phyloP scores from a whole-genome alignment of 2,329 filamentous ascomycete species.

The Pseudogymnoascus sp. region DNA sequence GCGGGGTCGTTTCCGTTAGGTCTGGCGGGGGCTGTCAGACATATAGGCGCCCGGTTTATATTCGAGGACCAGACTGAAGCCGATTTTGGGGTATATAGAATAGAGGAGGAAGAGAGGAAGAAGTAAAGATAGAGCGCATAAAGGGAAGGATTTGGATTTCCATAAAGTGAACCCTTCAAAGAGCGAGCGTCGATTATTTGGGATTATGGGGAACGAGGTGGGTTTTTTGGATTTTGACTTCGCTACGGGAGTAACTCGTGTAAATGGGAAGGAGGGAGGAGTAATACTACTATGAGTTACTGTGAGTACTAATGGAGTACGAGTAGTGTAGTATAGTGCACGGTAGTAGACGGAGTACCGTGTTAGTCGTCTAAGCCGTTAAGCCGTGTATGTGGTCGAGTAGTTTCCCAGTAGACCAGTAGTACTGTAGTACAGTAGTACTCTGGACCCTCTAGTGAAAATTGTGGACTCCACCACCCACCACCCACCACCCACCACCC shows the following conservation, averaged over 20 bases:
- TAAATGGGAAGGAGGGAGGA: background rate
- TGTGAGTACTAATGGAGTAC: background rate
- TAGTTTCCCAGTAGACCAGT: background rate
- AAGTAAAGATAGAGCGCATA: background rate
- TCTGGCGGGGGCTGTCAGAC: background rate
- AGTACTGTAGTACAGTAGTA: background rate
- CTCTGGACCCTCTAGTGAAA: background rate
- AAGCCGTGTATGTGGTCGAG: background rate
- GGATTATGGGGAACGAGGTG: background rate
- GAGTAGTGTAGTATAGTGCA: background rate
- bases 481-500: background rate
- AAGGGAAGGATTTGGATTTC: background rate
- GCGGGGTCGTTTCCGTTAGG: background rate
- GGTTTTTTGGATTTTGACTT: background rate
- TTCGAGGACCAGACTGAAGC: background rate
- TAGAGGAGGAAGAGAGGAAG: background rate
- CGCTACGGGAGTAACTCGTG: slow-evolving; percentile 3
- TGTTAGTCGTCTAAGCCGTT: background rate
- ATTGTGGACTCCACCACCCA: background rate
- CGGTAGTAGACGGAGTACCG: background rate
- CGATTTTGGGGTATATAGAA: background rate
- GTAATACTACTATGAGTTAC: background rate
- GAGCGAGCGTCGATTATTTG: background rate
- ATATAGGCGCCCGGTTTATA: background rate
- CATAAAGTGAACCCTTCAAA: background rate